Evolutionary conservation across 2,329 filamentous ascomycete species (phyloP), one percentile per base, ranked within the genome.

Genomic region (Lecanosticta acicola): DNA sequence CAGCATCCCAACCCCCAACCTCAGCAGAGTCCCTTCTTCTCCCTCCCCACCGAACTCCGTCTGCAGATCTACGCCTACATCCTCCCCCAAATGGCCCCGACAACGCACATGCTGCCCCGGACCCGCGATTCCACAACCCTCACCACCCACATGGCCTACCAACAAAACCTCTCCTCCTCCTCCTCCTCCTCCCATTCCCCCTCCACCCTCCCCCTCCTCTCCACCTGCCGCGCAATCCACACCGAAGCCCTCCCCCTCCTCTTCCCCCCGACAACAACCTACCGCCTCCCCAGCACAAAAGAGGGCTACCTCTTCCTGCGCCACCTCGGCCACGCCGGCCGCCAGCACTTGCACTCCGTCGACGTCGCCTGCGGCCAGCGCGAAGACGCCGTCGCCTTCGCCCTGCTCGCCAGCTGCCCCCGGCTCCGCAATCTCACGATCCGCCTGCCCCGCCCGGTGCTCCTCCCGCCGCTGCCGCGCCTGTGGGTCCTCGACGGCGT

Each of bases 11-110:
- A 43, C 18, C 36, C 29, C 11, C 32, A 26, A 16, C 9, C 13
- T 0, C 58, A 51, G 18, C 48, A 48, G 13, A 63, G 54, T 33
- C 49, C 54, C 10, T 55, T 73, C 45, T 70, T 73, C 62, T 60
- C 54, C 13, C 70, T 85, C 1, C 75, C 84, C 18, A 70, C 72
- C 2, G 81, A 85, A 56, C 70, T 85, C 3, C 74, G 75, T 19
- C 76, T 83, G 39, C 73, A 83, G 58, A 76, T 85, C 24, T 77
- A 73, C 60, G 51, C 56, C 21, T 56, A 60, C 21, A 61, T 73
- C 20, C 61, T 74, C 13, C 57, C 60, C 5, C 32, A 33, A 13
- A 32, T 60, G 29, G 49, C 49, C 21, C 20, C 56, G 14, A 48
- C 43, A 32, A 62, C 46, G 8, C 49, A 52, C 4, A 61, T 63